A percentile compares a stretch with the other conserved stretches of the same genome.
phyloP scores from a whole-genome alignment of 2,329 filamentous ascomycete species.

The Aquanectria penicillioides region DNA sequence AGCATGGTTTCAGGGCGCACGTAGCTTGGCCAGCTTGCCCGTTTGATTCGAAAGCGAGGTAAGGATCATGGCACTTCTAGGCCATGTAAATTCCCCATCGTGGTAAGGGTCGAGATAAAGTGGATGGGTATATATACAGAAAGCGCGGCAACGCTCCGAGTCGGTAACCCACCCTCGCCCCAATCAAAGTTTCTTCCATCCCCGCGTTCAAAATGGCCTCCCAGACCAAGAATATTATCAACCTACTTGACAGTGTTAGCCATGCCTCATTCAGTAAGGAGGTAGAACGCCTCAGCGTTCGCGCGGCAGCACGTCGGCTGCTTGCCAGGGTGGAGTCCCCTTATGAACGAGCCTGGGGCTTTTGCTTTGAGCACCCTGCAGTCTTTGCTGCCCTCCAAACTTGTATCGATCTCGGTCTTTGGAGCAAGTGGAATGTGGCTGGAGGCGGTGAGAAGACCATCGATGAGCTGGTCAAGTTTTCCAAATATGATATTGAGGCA shows the following conservation, averaged over 20 bases:
- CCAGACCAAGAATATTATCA: slow-evolving; percentile 15
- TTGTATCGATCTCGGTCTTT: slow-evolving; percentile 23
- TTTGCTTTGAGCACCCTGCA: slow-evolving; percentile 31
- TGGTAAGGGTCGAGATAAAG: neutral
- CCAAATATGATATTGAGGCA: slow-evolving; percentile 11
- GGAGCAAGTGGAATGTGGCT: slow-evolving; percentile 21
- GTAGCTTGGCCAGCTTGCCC: neutral
- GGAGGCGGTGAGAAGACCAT: slow-evolving; percentile 25
- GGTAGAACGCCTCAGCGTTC: slow-evolving; percentile 31
- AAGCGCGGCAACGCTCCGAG: neutral
- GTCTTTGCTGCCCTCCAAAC: slow-evolving; percentile 29
- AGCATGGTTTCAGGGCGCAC: neutral
- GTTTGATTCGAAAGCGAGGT: neutral
- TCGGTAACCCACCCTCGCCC: neutral
- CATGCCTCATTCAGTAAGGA: slow-evolving; percentile 18
- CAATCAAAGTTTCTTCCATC: neutral
- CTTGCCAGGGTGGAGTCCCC: slow-evolving; percentile 25
- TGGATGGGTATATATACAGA: neutral
- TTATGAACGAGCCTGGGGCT: slow-evolving; percentile 30
- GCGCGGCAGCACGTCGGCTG: slow-evolving; percentile 18
- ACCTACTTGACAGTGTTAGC: slow-evolving; percentile 14
- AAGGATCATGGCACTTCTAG: neutral
- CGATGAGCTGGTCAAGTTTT: slow-evolving; percentile 22
- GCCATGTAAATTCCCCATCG: neutral
- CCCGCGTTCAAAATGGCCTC: neutral